A percentile compares a stretch with the other conserved stretches of the same genome.
These are phyloP conservation scores for Olyra latifolia DNA, from an alignment of 176 grass and related monocot species.

Conservation along the genomic window DNA sequence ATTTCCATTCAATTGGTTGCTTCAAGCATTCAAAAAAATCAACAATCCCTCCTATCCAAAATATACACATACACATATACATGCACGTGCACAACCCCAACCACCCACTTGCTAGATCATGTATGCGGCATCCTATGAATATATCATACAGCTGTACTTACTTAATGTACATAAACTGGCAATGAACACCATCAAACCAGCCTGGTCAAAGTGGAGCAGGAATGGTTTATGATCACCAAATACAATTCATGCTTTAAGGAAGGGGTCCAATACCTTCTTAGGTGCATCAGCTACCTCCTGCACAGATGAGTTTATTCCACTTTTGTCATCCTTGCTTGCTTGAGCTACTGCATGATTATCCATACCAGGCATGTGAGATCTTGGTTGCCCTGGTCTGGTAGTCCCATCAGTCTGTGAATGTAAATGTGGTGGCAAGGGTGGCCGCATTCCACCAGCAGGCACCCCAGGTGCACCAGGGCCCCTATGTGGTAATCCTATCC, in stretches of 20 bases:
- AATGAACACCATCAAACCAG: conserved; percentile 11
- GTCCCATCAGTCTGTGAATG: conserved; percentile 58
- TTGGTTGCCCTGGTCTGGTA: conserved; percentile 56
- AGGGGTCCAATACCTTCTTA: conserved; percentile 61
- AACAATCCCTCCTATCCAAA: neutral
- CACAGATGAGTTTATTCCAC: conserved; percentile 34
- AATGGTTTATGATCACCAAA: neutral
- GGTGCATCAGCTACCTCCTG: conserved; percentile 56
- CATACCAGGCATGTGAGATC: conserved; percentile 55
- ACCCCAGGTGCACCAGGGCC: conserved; percentile 52
- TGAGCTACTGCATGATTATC: conserved; percentile 54
- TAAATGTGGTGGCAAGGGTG: conserved; percentile 66
- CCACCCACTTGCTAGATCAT: neutral
- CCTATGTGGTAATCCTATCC: conserved; percentile 56
- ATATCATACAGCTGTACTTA: conserved; percentile 1
- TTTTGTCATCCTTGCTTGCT: conserved; percentile 57
- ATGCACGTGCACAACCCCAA: neutral
- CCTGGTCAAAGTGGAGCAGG: conserved; percentile 23
- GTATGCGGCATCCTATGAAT: neutral
- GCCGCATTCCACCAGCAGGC: conserved; percentile 50
- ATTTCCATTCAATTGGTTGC: neutral
- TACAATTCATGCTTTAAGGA: conserved; percentile 5
- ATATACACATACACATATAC: neutral
- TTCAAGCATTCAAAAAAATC: neutral
- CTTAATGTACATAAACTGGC: conserved; percentile 11